Base-by-base conservation (phyloP, 2,329 filamentous ascomycete species). In the Epichloe hybrida region DNA sequence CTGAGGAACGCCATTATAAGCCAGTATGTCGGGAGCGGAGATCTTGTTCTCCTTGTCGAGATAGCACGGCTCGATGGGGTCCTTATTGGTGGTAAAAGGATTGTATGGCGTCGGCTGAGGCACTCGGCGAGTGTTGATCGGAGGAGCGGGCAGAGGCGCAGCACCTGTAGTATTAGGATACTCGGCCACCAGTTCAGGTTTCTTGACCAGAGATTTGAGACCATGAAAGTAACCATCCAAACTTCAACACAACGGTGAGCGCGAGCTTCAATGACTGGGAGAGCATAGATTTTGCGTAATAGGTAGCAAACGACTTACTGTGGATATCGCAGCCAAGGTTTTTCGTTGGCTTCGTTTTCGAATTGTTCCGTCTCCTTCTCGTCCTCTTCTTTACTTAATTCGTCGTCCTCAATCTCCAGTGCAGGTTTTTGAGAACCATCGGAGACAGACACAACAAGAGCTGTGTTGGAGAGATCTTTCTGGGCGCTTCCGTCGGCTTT, bases 151-250 rank as follows among this genome's bases (percentile, higher is more conserved):
- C 50, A 66, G 62, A 54, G 57, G 68, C 45, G 55, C 68, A 49
- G 58, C 57, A 23, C 59, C 62, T 9, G 62, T 59, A 21, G 54
- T 57, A 40, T 68, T 70, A 13, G 89, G 88, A 58, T 88, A 95
- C 63, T 95, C 88, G 0, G 87, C 78, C 13, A 75, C 69, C 55
- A 90, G 85, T 7, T 81, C 70, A 8, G 72, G 67, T 46, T 78
- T 72, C 27, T 76, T 70, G 2, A 89, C 81, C 52, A 95, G 65
- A 0, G 80, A 79, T 57, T 83, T 79, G 50, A 95, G 73, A 5
- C 89, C 89, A 40, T 84, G 81, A 65, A 87, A 88, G 64, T 91
- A 95, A 43, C 84, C 78, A 57, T 84, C 81, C 50, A 95, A 80
- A 58, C 91, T 94, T 34, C 12, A 17, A 20, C n/a, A 34, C 4